Conservation (phyloP, 306 rosid genomes). For the Leucaena leucocephala region DNA sequence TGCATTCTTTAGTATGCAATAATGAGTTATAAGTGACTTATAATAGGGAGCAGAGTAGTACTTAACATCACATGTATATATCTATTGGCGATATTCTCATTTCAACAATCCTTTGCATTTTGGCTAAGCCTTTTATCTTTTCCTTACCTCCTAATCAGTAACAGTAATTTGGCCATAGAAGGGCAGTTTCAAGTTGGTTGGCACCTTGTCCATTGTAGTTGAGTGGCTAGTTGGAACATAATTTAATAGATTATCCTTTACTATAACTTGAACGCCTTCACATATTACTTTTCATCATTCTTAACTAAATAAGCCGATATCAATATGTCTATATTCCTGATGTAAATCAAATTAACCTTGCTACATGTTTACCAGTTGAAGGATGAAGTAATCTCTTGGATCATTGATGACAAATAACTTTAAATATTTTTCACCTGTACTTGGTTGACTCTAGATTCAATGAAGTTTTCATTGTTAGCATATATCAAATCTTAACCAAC, state of each 20-base stretch:
- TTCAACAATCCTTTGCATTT: not conserved
- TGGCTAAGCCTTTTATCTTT: not conserved
- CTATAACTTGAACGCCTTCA: not conserved
- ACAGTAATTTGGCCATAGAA: not conserved
- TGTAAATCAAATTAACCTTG: not conserved
- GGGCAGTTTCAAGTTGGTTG: slow-evolving; percentile 8
- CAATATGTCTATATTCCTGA: not conserved
- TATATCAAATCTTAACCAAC: not conserved
- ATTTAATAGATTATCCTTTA: not conserved
- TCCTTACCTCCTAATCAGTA: not conserved
- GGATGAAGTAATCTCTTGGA: slow-evolving; percentile 25
- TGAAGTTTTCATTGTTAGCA: not conserved
- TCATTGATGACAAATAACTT: not conserved
- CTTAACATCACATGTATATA: not conserved
- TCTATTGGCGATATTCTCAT: not conserved
- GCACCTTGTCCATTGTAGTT: not conserved
- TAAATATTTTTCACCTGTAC: slow-evolving; percentile 1
- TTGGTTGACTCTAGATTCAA: slow-evolving; percentile 13
- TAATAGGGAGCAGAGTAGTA: too few species aligned
- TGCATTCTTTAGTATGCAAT: too few species aligned
- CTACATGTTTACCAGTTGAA: not conserved
- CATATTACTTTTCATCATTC: not conserved
- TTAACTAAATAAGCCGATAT: not conserved
- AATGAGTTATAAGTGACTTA: too few species aligned
- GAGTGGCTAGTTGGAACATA: slow-evolving; percentile 10